Conservation (phyloP, 2,329 filamentous ascomycete genomes). For the Bretziella fagacearum region DNA sequence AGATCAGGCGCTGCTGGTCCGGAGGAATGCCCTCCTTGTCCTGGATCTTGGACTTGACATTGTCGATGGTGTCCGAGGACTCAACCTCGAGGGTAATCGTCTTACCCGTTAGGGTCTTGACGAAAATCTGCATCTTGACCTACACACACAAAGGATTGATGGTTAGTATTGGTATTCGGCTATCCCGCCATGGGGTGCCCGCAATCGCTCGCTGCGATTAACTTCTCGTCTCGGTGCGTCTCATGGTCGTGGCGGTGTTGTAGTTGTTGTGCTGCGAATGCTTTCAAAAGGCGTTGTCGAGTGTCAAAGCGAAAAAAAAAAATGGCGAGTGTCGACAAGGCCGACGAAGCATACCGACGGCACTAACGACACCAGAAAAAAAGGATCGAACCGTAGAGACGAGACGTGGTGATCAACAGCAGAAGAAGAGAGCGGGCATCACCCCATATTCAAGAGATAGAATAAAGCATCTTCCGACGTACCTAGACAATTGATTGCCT, state of each 20-base stretch:
- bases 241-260: background rate
- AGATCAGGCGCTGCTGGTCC: slow-evolving; percentile 98
- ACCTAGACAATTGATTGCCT: slow-evolving; percentile 49
- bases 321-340: background rate
- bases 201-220: background rate
- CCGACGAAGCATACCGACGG: background rate
- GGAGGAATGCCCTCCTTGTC: slow-evolving; percentile 99
- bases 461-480: slow-evolving; percentile 36
- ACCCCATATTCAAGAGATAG: slow-evolving; percentile 8
- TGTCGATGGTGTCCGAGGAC: slow-evolving; percentile 98
- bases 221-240: background rate
- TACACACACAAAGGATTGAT: slow-evolving; percentile 3
- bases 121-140: slow-evolving; percentile 63
- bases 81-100: slow-evolving; percentile 99
- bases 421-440: slow-evolving; percentile 8
- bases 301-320: background rate
- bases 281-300: background rate
- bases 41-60: slow-evolving; percentile 97
- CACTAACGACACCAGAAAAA: background rate
- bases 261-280: background rate
- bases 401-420: slow-evolving; percentile 10
- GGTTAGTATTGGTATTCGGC: slow-evolving; percentile 20
- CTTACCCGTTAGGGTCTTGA: slow-evolving; percentile 92
- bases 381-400: slow-evolving; percentile 7
- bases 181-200: slow-evolving; percentile 3